Conservation (phyloP, 2,329 filamentous ascomycete species). For the Teratosphaeria gauchensis region DNA sequence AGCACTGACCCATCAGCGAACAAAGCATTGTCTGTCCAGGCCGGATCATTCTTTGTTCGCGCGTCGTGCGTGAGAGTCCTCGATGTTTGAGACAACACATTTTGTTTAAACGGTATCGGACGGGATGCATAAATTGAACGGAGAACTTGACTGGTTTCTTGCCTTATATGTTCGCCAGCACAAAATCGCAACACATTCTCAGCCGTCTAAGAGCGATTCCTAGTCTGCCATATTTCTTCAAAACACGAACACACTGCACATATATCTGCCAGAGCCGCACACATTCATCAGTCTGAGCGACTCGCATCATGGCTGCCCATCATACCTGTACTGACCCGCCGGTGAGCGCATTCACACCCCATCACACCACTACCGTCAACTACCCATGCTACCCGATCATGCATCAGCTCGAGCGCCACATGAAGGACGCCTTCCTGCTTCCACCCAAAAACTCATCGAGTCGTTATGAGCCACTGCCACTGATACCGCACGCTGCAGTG, state of each 20-base stretch:
- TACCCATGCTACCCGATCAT: background rate
- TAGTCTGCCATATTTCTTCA: too few relatives aligned
- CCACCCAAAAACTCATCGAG: background rate
- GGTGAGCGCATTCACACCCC: background rate
- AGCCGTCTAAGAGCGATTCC: background rate
- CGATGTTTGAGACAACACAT: background rate
- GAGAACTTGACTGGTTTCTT: background rate
- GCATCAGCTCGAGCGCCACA: background rate
- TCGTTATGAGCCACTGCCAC: background rate
- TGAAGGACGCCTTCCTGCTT: background rate
- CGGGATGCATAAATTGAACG: background rate
- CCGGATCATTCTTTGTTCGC: too few relatives aligned
- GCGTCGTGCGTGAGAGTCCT: too few relatives aligned
- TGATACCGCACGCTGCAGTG: background rate
- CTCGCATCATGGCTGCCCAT: background rate
- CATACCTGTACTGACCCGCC: background rate
- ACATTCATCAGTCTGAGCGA: background rate
- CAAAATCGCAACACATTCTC: background rate
- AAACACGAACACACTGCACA: background rate
- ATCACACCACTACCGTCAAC: background rate
- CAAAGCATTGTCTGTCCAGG: background rate
- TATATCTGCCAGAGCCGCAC: background rate
- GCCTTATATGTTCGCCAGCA: background rate
- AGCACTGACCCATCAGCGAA: background rate
- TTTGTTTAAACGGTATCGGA: background rate